phyloP scores from a whole-genome alignment of 345 rosid species.

The Pelargonium nanum region DNA sequence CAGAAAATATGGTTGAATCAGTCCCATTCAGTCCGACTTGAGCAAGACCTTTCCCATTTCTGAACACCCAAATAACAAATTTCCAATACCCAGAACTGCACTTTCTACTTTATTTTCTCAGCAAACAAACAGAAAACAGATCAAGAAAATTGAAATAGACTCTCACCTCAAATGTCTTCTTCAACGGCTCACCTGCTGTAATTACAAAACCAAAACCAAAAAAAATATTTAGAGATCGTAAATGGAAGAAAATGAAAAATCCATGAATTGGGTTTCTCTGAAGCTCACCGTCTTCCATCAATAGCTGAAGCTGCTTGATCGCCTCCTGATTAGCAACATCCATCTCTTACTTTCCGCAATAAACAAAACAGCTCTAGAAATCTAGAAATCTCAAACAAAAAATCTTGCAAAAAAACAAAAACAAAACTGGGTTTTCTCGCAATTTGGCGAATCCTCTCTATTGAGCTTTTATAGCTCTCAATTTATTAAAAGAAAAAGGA shows the following conservation, averaged over 20 bases:
- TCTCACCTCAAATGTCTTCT: slow-evolving; percentile 64
- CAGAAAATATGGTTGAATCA: not conserved
- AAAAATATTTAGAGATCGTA: slow-evolving; percentile 10
- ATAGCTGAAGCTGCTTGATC: slow-evolving; percentile 54
- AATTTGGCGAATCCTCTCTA: not conserved
- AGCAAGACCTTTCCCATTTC: not conserved
- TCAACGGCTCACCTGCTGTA: slow-evolving; percentile 17
- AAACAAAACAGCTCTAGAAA: not conserved
- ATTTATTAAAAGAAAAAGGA: not conserved
- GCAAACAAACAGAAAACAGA: slow-evolving; percentile 13
- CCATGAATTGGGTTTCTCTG: slow-evolving; percentile 4
- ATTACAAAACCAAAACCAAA: not conserved
- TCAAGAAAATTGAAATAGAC: slow-evolving; percentile 11
- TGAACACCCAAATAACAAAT: not conserved
- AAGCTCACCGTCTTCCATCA: slow-evolving; percentile 65
- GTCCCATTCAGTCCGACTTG: not conserved
- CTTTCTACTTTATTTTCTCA: not conserved
- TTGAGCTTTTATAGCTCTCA: not conserved
- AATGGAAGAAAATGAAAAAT: slow-evolving; percentile 13
- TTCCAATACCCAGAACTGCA: not conserved
- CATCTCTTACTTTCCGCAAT: slow-evolving; percentile 17
- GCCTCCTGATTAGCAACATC: slow-evolving; percentile 52
- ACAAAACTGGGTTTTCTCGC: not conserved
- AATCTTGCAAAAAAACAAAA: too few relatives aligned
- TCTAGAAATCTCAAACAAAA: not conserved